phyloP scores from a whole-genome alignment of 129 eudicot species.

The Deinandra increscens region DNA sequence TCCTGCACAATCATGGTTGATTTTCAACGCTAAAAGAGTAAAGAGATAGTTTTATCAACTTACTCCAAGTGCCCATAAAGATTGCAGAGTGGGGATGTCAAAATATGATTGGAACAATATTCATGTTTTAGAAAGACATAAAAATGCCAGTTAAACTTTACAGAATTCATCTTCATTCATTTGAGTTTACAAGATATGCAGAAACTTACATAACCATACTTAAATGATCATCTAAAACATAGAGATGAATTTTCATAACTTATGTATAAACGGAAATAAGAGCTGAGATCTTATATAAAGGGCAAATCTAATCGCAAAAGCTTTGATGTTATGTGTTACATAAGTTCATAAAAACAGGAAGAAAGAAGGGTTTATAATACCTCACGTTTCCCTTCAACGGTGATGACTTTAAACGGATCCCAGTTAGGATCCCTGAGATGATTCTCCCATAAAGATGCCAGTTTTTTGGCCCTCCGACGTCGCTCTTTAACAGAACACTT shows the following conservation, averaged over 20 bases:
- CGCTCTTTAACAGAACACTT: conserved; percentile 33
- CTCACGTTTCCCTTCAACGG: conserved; percentile 21
- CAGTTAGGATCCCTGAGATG: conserved; percentile 65
- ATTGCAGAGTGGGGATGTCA: not conserved
- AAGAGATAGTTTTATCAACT: not conserved
- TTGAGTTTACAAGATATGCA: too few relatives aligned
- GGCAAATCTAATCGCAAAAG: not conserved
- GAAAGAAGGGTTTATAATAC: too few relatives aligned
- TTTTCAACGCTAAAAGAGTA: not conserved
- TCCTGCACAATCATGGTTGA: conserved; percentile 30
- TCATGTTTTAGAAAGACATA: not conserved
- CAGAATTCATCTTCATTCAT: too few relatives aligned
- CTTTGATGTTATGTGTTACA: too few relatives aligned
- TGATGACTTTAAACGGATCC: conserved; percentile 79
- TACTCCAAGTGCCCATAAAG: not conserved
- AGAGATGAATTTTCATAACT: too few relatives aligned
- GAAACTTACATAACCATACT: too few relatives aligned
- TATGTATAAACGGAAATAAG: not conserved
- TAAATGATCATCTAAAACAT: too few relatives aligned
- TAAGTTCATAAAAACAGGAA: too few relatives aligned
- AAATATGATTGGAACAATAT: not conserved
- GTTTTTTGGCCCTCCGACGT: conserved; percentile 20
- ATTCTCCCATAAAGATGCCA: conserved; percentile 46
- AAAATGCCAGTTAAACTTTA: not conserved
- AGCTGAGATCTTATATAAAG: not conserved